These are phyloP conservation scores for Irineochytrium annulatum DNA, from an alignment of 192 early-diverging fungal genomes.

Conservation along the genomic window DNA sequence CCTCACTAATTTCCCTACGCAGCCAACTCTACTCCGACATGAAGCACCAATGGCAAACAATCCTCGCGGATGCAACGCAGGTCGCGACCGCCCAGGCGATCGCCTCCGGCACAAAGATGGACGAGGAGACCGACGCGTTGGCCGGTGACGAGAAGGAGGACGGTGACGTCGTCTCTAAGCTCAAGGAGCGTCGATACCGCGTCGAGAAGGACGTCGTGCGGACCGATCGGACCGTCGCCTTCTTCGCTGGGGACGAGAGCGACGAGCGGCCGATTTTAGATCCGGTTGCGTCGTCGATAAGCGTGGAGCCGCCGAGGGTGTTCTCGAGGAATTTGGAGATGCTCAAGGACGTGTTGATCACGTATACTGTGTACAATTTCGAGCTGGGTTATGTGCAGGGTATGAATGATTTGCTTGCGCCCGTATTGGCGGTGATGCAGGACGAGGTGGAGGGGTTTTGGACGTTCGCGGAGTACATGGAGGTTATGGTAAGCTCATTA, in stretches of 20 bases:
- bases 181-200: constrained; percentile 50
- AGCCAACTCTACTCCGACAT: constrained; percentile 34
- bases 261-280: constrained; percentile 1
- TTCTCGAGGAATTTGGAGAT: constrained; percentile 76
- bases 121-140: background rate
- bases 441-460: constrained; percentile 92
- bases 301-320: constrained; percentile 30
- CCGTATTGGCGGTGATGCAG: constrained; percentile 80
- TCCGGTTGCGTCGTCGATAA: constrained; percentile 43
- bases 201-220: constrained; percentile 91
- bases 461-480: constrained; percentile 88
- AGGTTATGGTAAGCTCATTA: constrained; percentile 60
- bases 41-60: constrained; percentile 40
- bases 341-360: constrained; percentile 88
- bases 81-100: constrained; percentile 2
- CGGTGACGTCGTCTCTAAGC: constrained; percentile 45
- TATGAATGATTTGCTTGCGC: constrained; percentile 92
- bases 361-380: constrained; percentile 84
- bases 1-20: background rate
- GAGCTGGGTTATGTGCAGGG: constrained; percentile 93
- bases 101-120: background rate
- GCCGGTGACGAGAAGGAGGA: constrained; percentile 52
- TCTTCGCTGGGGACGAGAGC: constrained; percentile 52
- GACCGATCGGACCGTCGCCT: constrained; percentile 82
- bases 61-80: constrained; percentile 35